These are phyloP conservation scores for Cadophora luteo-olivacea DNA, from an alignment of 2,329 filamentous ascomycete genomes.

Conservation along the genomic window DNA sequence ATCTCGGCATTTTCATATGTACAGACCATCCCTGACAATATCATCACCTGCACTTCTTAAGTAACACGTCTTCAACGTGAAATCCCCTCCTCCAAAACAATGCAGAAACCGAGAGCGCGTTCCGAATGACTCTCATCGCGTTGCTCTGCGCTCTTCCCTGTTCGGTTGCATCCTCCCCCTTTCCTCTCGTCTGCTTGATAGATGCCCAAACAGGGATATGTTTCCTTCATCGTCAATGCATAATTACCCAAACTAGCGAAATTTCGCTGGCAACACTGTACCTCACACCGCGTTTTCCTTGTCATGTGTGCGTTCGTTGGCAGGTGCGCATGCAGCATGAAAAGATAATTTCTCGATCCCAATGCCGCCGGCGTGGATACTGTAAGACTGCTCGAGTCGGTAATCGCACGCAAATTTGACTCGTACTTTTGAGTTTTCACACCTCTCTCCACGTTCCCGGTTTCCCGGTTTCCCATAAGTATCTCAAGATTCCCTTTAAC, in stretches of 20 bases:
- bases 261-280: constrained; percentile 21
- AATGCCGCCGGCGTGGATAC: constrained; percentile 5
- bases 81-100: constrained; percentile 17
- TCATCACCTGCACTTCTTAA: constrained; percentile 6
- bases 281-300: constrained; percentile 15
- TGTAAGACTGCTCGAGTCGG: background rate
- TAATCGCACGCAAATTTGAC: background rate
- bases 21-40: constrained; percentile 13
- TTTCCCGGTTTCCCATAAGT: constrained; percentile 6
- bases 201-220: constrained; percentile 26
- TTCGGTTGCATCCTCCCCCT: constrained; percentile 12
- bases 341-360: constrained; percentile 14
- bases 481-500: constrained; percentile 2
- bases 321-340: constrained; percentile 19
- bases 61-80: constrained; percentile 17
- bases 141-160: constrained; percentile 16
- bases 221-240: constrained; percentile 28
- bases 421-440: background rate
- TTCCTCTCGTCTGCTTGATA: constrained; percentile 17
- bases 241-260: constrained; percentile 12
- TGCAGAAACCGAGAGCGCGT: constrained; percentile 18
- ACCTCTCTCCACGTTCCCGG: background rate
- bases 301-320: constrained; percentile 16
- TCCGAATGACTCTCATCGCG: constrained; percentile 21
- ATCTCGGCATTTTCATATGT: constrained; percentile 8